Base-by-base conservation (phyloP, 306 rosid genomes). In the Oemleria cerasiformis region DNA sequence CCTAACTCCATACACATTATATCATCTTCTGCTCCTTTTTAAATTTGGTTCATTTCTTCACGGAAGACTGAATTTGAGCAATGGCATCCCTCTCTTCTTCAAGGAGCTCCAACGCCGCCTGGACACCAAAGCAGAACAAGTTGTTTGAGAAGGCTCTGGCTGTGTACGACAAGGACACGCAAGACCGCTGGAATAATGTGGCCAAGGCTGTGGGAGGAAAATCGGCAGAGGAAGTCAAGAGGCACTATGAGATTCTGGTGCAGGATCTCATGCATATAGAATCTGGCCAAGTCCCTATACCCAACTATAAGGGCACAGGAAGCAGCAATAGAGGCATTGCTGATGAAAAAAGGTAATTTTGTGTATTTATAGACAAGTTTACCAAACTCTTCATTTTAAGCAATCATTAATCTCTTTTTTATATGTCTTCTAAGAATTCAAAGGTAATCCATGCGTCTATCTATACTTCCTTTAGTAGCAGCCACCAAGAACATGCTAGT, bases 101-200 rank as follows among this genome's bases (percentile, higher is more conserved):
- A 14, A 63, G 77, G 13, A 64, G 65, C 30, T 55, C 75, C 9
- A 68, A 67, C 67, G 67, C 83, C 76, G 50, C 79, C 34, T 93
- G 98, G 98, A 93, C 97, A 41, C 74, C 82, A 39, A 88, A 87
- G 82, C 93, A 93, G 79, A 91, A 93, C 74, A 84, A 81, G 63
- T 84, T 82, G 48, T 93, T 93, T 72, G 98, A 93, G 80, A 86
- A 82, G 77, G 97, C 98, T 36, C 96, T 93, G 66, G 98, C 94
- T 6, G 87, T 87, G 20, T 87, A 83, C 73, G 96, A 85, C 59
- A 91, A 92, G 21, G 92, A 91, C 42, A 87, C 91, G 42, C 96
- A 91, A 8, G 84, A 93, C 63, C 82, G 98, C 67, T 93, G 98
- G 97, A 87, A 87, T 21, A 84, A 86, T 65, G 92, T 93, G 62